phyloP scores from a whole-genome alignment of 2,329 filamentous ascomycete genomes.

The Cephalotrichum gorgonifer region DNA sequence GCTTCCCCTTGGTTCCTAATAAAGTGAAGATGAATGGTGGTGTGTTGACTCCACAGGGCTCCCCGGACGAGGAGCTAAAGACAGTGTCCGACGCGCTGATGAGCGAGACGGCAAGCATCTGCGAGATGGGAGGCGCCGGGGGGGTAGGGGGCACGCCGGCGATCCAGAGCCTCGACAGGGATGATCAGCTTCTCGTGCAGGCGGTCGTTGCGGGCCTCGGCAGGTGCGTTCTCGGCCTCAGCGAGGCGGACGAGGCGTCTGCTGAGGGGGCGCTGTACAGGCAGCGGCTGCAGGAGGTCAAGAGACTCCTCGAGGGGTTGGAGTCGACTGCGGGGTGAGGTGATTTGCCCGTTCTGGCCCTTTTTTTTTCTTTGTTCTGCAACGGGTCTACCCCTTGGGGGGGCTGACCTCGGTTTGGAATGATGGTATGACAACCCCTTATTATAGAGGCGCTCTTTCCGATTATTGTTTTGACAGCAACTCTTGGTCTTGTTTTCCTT shows the following conservation, averaged over 20 bases:
- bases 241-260: slow-evolving; percentile 41
- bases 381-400: too few species aligned
- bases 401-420: too few species aligned
- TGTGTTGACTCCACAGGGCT: slow-evolving; percentile 35
- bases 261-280: slow-evolving; percentile 55
- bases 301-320: slow-evolving; percentile 59
- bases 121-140: slow-evolving; percentile 20
- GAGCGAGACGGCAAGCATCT: slow-evolving; percentile 33
- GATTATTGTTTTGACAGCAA: too few species aligned
- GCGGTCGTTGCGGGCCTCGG: slow-evolving; percentile 49
- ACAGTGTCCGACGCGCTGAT: slow-evolving; percentile 37
- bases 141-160: slow-evolving; percentile 24
- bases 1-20: slow-evolving; percentile 47
- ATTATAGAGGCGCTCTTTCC: too few species aligned
- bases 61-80: slow-evolving; percentile 37
- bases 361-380: not conserved
- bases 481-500: not conserved
- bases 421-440: too few species aligned
- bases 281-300: slow-evolving; percentile 64
- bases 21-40: slow-evolving; percentile 35
- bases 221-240: slow-evolving; percentile 47
- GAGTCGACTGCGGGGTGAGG: not conserved
- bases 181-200: slow-evolving; percentile 52
- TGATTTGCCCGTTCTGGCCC: not conserved
- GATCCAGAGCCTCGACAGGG: slow-evolving; percentile 36